These are phyloP conservation scores for Xylaria sp. DNA, from an alignment of 2,329 filamentous ascomycete species.

Conservation along the genomic window DNA sequence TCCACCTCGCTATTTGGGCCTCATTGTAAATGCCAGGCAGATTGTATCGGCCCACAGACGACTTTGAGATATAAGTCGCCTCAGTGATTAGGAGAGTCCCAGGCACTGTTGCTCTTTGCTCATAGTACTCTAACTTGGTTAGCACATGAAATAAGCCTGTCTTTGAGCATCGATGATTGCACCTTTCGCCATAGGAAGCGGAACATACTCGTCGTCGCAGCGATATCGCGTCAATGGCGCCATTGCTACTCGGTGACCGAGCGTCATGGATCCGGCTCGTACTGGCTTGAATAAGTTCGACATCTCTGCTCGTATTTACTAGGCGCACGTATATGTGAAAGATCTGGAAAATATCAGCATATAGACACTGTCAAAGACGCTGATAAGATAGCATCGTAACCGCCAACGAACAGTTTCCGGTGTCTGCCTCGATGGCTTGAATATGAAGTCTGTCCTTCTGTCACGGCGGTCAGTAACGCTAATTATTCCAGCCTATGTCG, in stretches of 20 bases:
- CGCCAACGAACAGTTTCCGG: neutral
- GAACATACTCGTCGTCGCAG: constrained; percentile 58
- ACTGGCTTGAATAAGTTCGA: constrained; percentile 55
- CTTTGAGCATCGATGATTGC: neutral
- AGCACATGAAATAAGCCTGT: constrained; percentile 1
- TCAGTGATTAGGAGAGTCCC: constrained; percentile 66
- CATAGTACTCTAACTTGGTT: constrained; percentile 46
- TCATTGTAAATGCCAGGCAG: constrained; percentile 68
- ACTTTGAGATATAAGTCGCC: constrained; percentile 63
- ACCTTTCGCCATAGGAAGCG: constrained; percentile 53
- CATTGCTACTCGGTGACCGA: constrained; percentile 60
- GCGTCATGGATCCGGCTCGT: constrained; percentile 53
- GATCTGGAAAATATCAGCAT: neutral
- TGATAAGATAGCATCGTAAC: neutral
- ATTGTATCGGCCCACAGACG: constrained; percentile 58
- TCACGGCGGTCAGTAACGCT: neutral
- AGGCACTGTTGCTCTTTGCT: constrained; percentile 51
- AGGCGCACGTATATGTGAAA: neutral
- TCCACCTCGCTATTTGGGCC: constrained; percentile 70
- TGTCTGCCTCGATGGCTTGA: constrained; percentile 1
- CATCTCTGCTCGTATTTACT: constrained; percentile 27
- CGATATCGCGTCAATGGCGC: constrained; percentile 61
- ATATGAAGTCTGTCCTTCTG: neutral
- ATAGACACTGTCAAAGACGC: neutral
- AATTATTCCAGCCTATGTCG: neutral